Percentiles rank a stretch among this genome's conserved stretches.
These are phyloP conservation scores for Holtermannia corniformis DNA, from an alignment of 768 basidiomycete genomes.

Conservation along the genomic window DNA sequence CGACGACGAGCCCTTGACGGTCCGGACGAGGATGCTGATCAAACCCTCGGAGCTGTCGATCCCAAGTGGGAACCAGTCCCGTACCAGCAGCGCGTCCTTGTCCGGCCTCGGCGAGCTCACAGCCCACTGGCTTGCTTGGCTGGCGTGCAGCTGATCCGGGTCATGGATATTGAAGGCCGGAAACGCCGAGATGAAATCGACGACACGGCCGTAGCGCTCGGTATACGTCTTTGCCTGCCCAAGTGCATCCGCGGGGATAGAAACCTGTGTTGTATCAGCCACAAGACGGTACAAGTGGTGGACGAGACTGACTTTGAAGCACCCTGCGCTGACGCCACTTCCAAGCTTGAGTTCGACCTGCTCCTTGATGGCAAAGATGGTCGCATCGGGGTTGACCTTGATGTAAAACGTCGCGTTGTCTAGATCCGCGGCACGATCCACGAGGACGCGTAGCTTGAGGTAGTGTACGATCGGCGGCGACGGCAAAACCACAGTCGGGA, in stretches of 20 bases:
- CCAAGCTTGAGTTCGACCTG: conserved; percentile 17
- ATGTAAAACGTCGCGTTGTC: conserved; percentile 24
- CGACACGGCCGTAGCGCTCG: conserved; percentile 15
- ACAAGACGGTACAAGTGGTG: not conserved
- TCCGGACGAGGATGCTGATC: conserved; percentile 29
- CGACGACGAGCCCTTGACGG: conserved; percentile 2
- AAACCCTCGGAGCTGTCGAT: conserved; percentile 10
- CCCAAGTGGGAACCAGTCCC: conserved; percentile 16
- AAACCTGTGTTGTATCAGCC: conserved; percentile 16
- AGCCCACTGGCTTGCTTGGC: conserved; percentile 14
- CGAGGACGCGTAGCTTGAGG: conserved; percentile 17
- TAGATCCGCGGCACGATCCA: conserved; percentile 11
- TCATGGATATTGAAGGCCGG: conserved; percentile 33
- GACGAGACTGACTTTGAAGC: conserved; percentile 35
- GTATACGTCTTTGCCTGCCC: conserved; percentile 27
- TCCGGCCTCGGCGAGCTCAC: not conserved
- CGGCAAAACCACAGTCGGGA: not conserved
- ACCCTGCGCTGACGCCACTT: conserved; percentile 10
- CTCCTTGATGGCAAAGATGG: conserved; percentile 10
- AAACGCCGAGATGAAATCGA: conserved; percentile 30
- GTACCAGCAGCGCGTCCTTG: conserved; percentile 4
- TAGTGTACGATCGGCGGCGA: conserved; percentile 1
- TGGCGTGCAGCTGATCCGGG: conserved; percentile 18
- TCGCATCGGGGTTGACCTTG: conserved; percentile 15
- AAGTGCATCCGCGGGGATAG: conserved; percentile 29